Evolutionary conservation across 176 grass and related monocot genomes (phyloP).

Genomic region (Tillandsia leiboldiana): DNA sequence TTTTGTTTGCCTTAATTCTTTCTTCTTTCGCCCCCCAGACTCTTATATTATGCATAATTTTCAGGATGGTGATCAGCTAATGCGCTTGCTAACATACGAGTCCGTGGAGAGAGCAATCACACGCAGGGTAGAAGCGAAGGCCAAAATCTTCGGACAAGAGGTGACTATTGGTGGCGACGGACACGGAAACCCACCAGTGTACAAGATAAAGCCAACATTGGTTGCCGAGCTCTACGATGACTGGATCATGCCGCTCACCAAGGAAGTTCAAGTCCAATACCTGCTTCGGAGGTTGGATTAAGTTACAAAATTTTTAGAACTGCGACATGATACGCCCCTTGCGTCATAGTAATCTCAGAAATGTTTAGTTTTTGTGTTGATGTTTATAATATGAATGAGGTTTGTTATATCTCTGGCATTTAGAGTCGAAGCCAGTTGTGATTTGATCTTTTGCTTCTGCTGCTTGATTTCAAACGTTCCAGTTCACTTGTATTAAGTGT

Average conservation of each 20-base stretch:
- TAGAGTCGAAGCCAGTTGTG: too few relatives aligned
- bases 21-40: background rate
- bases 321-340: too few relatives aligned
- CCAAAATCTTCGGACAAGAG: constrained; percentile 71
- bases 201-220: constrained; percentile 63
- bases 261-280: constrained; percentile 75
- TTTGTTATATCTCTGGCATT: too few relatives aligned
- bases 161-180: constrained; percentile 32
- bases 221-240: constrained; percentile 63
- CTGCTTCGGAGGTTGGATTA: constrained; percentile 42
- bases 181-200: constrained; percentile 22
- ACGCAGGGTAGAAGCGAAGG: constrained; percentile 60
- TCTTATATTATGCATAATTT: constrained; percentile 6
- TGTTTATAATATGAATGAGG: too few relatives aligned
- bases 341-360: too few relatives aligned
- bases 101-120: constrained; percentile 51
- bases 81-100: constrained; percentile 65
- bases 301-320: background rate
- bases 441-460: too few relatives aligned
- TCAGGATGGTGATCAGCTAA: constrained; percentile 48
- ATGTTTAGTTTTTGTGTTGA: too few relatives aligned
- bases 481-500: too few relatives aligned
- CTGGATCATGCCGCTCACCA: constrained; percentile 95
- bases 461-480: too few relatives aligned
- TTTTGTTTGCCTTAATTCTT: constrained; percentile 5